Percentiles rank a stretch among this genome's conserved stretches.
These are phyloP conservation scores for Lantana camara DNA, from an alignment of 257 asterid species.

Conservation along the genomic window DNA sequence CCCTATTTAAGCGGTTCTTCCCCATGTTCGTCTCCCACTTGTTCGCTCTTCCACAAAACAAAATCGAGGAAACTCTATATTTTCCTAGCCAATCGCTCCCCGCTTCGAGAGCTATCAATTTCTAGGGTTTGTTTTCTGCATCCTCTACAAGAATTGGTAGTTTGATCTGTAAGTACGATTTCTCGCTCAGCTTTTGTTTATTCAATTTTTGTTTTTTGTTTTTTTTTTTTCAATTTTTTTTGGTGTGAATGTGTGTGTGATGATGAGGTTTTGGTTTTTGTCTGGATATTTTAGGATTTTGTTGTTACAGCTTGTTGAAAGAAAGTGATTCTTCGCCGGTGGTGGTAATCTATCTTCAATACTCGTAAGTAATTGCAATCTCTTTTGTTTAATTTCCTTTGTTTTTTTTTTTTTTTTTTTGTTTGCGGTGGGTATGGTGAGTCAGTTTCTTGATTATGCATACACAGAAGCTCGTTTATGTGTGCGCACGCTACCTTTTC, in stretches of 20 bases:
- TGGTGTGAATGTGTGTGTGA: neutral
- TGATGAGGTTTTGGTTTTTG: neutral
- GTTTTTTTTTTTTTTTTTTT: neutral
- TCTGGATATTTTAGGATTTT: constrained; percentile 2
- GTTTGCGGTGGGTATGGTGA: neutral
- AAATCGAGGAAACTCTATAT: neutral
- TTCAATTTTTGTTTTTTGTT: neutral
- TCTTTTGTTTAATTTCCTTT: too few relatives aligned
- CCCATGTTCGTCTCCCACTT: neutral
- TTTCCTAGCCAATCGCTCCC: neutral
- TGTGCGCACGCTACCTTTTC: neutral
- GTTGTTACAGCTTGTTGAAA: constrained; percentile 26
- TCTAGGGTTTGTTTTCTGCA: constrained; percentile 20
- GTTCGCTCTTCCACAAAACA: constrained; percentile 21
- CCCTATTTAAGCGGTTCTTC: constrained; percentile 23
- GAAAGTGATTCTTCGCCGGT: constrained; percentile 6
- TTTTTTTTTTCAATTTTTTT: neutral
- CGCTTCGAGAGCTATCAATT: constrained; percentile 21
- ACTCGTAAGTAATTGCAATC: constrained; percentile 8
- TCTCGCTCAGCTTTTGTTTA: neutral
- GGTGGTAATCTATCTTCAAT: constrained; percentile 5
- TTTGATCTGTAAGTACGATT: constrained; percentile 22
- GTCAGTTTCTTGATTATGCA: neutral
- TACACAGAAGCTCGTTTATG: neutral
- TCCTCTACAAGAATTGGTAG: constrained; percentile 5